Conservation (phyloP, 2,329 filamentous ascomycete genomes). For the Talaromyces rugulosus region DNA sequence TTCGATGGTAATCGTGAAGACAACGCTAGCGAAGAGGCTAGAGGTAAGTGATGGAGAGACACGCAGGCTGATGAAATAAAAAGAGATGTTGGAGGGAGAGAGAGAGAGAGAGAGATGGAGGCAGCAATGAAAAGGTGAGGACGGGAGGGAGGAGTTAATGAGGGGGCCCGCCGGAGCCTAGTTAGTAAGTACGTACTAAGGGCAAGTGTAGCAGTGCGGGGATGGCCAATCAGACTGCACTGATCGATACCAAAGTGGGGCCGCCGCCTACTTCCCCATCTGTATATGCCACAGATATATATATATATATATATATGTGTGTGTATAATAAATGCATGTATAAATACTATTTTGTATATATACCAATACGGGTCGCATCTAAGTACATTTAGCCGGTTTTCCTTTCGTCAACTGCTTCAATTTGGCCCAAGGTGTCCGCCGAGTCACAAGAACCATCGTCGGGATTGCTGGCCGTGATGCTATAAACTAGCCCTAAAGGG, state of each 20-base stretch:
- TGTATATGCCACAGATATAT: too few species aligned
- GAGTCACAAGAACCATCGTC: too few species aligned
- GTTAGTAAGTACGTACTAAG: background rate
- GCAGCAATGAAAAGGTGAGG: background rate
- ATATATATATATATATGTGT: too few species aligned
- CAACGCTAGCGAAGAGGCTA: background rate
- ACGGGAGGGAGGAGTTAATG: background rate
- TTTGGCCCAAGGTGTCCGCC: too few species aligned
- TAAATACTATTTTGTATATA: too few species aligned
- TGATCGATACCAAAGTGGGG: background rate
- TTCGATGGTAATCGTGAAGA: background rate
- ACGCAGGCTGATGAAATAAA: background rate
- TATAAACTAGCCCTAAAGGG: background rate
- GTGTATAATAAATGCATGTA: too few species aligned
- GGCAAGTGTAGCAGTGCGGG: background rate
- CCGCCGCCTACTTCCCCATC: background rate
- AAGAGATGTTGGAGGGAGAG: slow-evolving; percentile 8
- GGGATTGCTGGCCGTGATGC: background rate
- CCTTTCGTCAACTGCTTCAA: too few species aligned
- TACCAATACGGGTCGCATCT: too few species aligned
- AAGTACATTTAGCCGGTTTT: too few species aligned
- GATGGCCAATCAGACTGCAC: background rate
- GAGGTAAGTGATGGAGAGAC: background rate
- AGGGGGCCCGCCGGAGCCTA: background rate
- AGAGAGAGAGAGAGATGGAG: background rate